Conservation (phyloP, 202 grass and related monocot species). For the Zoysia matrella region DNA sequence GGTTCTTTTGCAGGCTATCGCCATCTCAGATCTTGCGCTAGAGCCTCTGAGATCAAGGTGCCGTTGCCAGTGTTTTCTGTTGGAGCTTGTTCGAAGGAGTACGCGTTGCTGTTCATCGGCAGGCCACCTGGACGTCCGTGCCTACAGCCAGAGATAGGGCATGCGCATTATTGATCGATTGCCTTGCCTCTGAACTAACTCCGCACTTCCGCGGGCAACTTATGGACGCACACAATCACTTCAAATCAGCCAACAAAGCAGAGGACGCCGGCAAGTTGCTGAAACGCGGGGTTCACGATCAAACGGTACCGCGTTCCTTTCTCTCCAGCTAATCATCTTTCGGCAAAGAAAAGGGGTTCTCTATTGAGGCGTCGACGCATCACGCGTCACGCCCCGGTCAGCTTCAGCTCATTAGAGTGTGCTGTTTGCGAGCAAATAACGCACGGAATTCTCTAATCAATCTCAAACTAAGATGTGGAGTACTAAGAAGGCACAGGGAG, state of each 20-base stretch:
- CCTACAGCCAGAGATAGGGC: too few species aligned
- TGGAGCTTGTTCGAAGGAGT: too few species aligned
- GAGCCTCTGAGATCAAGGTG: too few species aligned
- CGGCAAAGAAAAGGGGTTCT: background rate
- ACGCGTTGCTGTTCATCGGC: too few species aligned
- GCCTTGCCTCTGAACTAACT: too few species aligned
- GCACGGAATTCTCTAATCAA: background rate
- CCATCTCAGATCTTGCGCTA: too few species aligned
- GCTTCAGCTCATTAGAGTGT: background rate
- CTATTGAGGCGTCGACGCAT: constrained; percentile 23
- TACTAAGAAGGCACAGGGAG: background rate
- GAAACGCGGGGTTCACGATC: background rate
- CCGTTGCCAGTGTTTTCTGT: too few species aligned
- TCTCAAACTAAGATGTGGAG: too few species aligned
- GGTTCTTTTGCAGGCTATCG: background rate
- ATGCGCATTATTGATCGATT: too few species aligned
- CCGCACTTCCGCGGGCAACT: too few species aligned
- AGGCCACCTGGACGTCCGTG: too few species aligned
- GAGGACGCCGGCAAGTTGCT: background rate
- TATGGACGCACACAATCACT: background rate
- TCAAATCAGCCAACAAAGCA: background rate
- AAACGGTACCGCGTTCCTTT: background rate
- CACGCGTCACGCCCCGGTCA: background rate
- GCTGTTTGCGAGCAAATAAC: background rate
- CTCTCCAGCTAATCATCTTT: background rate